These are phyloP conservation scores for Cordia subcordata DNA, from an alignment of 257 asterid species.

Conservation along the genomic window DNA sequence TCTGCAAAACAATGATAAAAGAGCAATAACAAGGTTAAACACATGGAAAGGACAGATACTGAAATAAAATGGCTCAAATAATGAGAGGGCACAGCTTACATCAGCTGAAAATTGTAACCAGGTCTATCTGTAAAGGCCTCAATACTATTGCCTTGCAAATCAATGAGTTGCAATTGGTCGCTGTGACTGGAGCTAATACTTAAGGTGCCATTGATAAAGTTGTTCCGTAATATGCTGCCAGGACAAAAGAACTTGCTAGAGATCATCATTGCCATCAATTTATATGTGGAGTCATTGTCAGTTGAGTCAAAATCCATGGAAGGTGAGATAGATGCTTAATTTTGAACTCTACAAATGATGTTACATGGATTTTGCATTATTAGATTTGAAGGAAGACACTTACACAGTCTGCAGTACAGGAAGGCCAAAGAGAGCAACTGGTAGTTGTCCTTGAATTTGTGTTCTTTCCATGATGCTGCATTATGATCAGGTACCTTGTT, in stretches of 20 bases:
- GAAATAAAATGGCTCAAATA: background rate
- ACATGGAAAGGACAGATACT: background rate
- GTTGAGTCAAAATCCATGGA: background rate
- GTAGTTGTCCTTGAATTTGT: slow-evolving; percentile 47
- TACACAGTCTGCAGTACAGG: slow-evolving; percentile 70
- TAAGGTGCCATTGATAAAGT: slow-evolving; percentile 47
- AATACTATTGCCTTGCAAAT: slow-evolving; percentile 25
- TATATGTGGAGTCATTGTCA: too few species aligned
- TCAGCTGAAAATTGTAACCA: slow-evolving; percentile 26
- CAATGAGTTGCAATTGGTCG: slow-evolving; percentile 43
- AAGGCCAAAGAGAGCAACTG: slow-evolving; percentile 46
- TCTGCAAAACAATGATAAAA: slow-evolving; percentile 30
- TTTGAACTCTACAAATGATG: too few species aligned
- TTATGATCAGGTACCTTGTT: slow-evolving; percentile 2
- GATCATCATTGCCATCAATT: background rate
- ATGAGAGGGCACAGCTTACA: slow-evolving; percentile 30
- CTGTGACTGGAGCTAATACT: slow-evolving; percentile 33
- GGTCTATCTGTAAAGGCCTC: slow-evolving; percentile 23
- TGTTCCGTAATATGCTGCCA: slow-evolving; percentile 55
- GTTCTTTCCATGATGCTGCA: slow-evolving; percentile 64
- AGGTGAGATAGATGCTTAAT: too few species aligned
- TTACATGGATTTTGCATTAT: too few species aligned
- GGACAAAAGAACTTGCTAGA: background rate
- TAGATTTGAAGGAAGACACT: slow-evolving; percentile 13
- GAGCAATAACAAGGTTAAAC: background rate